Conservation (phyloP, 75 land plant genomes). For the Pinus taeda region DNA sequence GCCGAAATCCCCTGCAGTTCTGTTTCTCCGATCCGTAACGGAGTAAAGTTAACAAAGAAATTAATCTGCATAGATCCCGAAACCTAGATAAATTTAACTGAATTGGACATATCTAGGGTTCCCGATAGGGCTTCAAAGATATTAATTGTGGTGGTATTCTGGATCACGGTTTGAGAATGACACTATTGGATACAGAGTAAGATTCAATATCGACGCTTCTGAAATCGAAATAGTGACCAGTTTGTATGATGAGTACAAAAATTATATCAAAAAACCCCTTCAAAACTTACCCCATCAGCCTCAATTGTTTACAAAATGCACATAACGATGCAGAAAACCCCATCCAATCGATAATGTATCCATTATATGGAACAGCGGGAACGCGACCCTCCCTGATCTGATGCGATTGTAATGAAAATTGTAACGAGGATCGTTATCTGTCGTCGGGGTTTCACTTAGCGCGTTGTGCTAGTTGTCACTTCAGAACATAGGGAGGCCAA, state of each 20-base stretch:
- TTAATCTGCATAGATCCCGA: background rate
- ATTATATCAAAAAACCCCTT: background rate
- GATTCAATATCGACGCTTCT: background rate
- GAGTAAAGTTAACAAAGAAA: background rate
- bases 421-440: too few species aligned
- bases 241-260: background rate
- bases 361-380: too few species aligned
- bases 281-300: background rate
- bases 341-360: background rate
- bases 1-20: background rate
- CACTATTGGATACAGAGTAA: background rate
- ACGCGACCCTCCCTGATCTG: too few species aligned
- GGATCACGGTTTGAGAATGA: background rate
- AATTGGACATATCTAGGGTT: background rate
- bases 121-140: background rate
- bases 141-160: background rate
- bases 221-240: background rate
- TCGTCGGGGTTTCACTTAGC: too few species aligned
- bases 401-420: too few species aligned
- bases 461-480: too few species aligned
- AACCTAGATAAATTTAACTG: background rate
- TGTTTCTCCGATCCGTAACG: background rate
- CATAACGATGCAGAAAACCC: background rate
- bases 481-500: too few species aligned
- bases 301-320: background rate